These are phyloP conservation scores for Tulasnella calospora DNA, from an alignment of 768 basidiomycete species.

Conservation along the genomic window DNA sequence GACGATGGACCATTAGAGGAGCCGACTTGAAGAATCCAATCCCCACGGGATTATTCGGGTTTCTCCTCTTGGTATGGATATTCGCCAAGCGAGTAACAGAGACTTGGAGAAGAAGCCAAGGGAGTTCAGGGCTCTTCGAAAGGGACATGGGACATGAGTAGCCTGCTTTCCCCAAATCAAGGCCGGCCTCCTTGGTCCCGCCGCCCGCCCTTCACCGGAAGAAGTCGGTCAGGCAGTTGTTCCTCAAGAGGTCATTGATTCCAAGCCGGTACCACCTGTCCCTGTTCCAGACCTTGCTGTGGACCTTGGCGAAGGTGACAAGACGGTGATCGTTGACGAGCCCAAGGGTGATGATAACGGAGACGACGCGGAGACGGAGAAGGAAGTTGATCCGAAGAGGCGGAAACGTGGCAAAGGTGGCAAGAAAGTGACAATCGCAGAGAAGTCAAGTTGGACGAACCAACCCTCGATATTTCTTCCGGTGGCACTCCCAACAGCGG, in stretches of 20 bases:
- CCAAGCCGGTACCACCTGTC: constrained; percentile 8
- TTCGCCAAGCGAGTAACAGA: constrained; percentile 17
- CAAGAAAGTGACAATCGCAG: constrained; percentile 32
- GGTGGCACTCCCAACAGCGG: constrained; percentile 49
- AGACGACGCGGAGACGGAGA: constrained; percentile 30
- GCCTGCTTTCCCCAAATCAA: background rate
- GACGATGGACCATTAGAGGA: constrained; percentile 15
- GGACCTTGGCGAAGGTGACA: constrained; percentile 19
- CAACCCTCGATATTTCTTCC: constrained; percentile 55
- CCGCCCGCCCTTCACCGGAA: background rate
- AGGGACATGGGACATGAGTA: constrained; percentile 9
- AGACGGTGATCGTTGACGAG: background rate
- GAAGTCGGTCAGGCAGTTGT: background rate
- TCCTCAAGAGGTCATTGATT: background rate
- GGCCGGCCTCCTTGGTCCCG: background rate
- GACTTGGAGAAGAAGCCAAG: background rate
- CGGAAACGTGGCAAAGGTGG: constrained; percentile 28
- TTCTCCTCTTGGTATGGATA: constrained; percentile 17
- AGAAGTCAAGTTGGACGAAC: constrained; percentile 86
- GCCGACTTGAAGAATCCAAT: constrained; percentile 18
- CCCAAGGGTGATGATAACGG: constrained; percentile 20
- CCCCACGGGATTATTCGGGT: background rate
- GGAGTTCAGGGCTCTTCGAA: background rate
- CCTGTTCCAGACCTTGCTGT: background rate
- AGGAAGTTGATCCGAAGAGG: constrained; percentile 19